phyloP scores from a whole-genome alignment of 1,284 basidiomycete species.

The Coriolopsis trogii region DNA sequence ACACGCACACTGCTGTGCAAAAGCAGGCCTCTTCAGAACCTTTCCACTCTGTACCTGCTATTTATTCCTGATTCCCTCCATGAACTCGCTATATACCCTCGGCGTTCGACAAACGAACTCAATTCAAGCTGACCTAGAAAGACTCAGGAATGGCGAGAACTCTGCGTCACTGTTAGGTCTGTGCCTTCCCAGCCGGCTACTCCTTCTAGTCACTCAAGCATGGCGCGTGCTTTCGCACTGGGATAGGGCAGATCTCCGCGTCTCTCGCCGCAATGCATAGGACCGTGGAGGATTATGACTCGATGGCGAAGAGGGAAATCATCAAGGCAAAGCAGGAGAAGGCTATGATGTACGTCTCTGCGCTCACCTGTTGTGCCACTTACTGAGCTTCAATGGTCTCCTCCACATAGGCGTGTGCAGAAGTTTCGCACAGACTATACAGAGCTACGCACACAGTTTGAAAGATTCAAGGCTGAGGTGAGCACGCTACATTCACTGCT shows the following conservation, averaged over 20 bases:
- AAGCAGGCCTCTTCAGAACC: too few relatives aligned
- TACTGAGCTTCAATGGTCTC: too few relatives aligned
- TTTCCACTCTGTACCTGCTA: background rate
- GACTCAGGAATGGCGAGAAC: slow-evolving; percentile 76
- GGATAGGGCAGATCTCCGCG: slow-evolving; percentile 90
- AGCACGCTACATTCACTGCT: background rate
- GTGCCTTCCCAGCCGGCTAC: slow-evolving; percentile 31
- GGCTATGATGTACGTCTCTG: slow-evolving; percentile 74
- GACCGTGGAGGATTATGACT: slow-evolving; percentile 94
- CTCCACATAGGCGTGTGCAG: slow-evolving; percentile 69
- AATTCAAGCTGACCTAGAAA: slow-evolving; percentile 84
- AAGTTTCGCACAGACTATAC: slow-evolving; percentile 80
- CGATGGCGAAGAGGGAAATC: slow-evolving; percentile 93
- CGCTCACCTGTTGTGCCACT: background rate
- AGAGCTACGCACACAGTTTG: slow-evolving; percentile 74
- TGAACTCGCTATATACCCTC: slow-evolving; percentile 95
- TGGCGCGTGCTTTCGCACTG: slow-evolving; percentile 9
- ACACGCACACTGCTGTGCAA: slow-evolving; percentile 7
- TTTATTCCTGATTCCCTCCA: slow-evolving; percentile 34
- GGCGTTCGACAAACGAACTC: slow-evolving; percentile 91
- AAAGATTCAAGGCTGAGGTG: slow-evolving; percentile 62
- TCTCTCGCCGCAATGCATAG: slow-evolving; percentile 90
- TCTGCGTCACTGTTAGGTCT: slow-evolving; percentile 84
- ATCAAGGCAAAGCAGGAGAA: slow-evolving; percentile 95
- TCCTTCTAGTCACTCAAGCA: background rate